Evolutionary conservation across 2,329 filamentous ascomycete genomes (phyloP), one percentile per base, ranked within the genome.

Genomic region (Arachnopeziza araneosa): DNA sequence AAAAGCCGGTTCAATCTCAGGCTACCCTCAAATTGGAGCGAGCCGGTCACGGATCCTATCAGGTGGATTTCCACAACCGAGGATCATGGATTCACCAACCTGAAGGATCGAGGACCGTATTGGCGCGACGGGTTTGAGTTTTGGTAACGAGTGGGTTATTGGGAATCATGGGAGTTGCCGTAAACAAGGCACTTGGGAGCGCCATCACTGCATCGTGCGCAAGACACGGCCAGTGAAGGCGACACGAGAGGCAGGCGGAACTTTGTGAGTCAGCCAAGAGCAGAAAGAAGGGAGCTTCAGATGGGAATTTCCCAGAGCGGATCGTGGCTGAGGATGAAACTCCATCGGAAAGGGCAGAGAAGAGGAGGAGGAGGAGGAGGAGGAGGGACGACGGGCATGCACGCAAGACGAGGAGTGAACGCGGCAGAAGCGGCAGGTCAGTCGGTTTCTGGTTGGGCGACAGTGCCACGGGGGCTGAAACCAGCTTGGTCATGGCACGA

Each of bases 151-250:
- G 36, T 44, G 17, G 36, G 17, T 17, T 44, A 44, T 44, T 17
- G 10, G 4, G 7, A 32, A 32, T 32, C 7, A 44, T 44, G 36
- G 36, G 6, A 44, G 36, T 44, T 44, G 17, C 36, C 36, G 54
- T 22, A 53, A 58, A 58, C 30, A 58, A 58, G 12, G 51, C 30
- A 30, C 44, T 58, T 17, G 50, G 44, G 36, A 44, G 36, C 36
- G 36, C 36, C 12, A 19, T 44, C 26, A 44, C 36, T 17, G 36
- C 36, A 44, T 44, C 17, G 12, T n/a, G n/a, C n/a, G 36, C 36
- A 6, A 44, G 36, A 44, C 36, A 8, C 17, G 36, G 36, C 36
- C 36, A 44, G 36, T 44, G 36, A 44, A 30, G 36, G 12, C 3
- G 12, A 19, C 36, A 19, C 2, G 36, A 44, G 14, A 44, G 6